A percentile compares a stretch with the other conserved stretches of the same genome.
Conservation (phyloP, 805 yeast species). For the Yamadazyma laniorum region DNA sequence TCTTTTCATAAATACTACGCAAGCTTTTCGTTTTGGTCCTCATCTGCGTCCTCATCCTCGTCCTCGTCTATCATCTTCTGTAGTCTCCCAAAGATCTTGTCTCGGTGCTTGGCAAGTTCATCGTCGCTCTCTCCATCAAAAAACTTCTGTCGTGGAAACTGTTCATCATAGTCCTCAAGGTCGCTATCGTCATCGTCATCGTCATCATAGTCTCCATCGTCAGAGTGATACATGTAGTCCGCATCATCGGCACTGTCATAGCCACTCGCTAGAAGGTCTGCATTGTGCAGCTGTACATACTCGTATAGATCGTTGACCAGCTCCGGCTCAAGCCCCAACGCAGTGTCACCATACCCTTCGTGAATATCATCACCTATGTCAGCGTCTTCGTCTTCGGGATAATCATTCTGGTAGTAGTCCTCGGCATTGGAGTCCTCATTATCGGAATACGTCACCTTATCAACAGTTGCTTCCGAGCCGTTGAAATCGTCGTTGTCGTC, state of each 20-base stretch:
- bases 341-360: conserved; percentile 19
- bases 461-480: conserved; percentile 29
- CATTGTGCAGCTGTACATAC: conserved; percentile 9
- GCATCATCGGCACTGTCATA: conserved; percentile 14
- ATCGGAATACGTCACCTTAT: conserved; percentile 49
- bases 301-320: conserved; percentile 21
- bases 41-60: background rate
- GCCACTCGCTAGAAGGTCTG: conserved; percentile 8
- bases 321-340: conserved; percentile 19
- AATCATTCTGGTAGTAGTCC: conserved; percentile 86
- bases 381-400: conserved; percentile 91
- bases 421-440: conserved; percentile 91
- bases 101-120: conserved; percentile 62
- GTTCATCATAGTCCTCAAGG: conserved; percentile 31
- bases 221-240: conserved; percentile 9
- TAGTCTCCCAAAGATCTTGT: conserved; percentile 55
- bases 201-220: conserved; percentile 30
- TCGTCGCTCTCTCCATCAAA: conserved; percentile 57
- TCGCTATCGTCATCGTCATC: conserved; percentile 60
- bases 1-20: conserved; percentile 28
- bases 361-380: conserved; percentile 14
- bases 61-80: conserved; percentile 53
- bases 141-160: conserved; percentile 48
- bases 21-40: background rate
- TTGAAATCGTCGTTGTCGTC: conserved; percentile 46